Evolutionary conservation across 176 grass and related monocot genomes (phyloP).

Genomic region (Leersia perrieri): DNA sequence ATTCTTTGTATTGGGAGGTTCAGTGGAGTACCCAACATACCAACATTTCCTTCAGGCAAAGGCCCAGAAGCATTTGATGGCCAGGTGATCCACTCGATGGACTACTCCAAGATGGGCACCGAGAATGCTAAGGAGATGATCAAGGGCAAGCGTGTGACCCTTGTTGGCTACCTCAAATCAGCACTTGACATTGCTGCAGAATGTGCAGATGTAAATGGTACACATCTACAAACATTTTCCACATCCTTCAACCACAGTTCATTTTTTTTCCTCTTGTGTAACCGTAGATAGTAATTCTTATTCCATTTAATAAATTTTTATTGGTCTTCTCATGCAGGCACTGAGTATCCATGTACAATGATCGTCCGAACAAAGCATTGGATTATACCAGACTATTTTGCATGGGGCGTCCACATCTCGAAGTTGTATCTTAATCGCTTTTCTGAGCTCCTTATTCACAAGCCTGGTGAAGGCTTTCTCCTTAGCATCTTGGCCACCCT

Average conservation of each 20-base stretch:
- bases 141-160: conserved; percentile 45
- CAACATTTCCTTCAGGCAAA: conserved; percentile 36
- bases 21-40: conserved; percentile 54
- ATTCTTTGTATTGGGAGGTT: conserved; percentile 59
- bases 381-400: conserved; percentile 37
- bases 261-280: neutral
- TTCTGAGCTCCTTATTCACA: conserved; percentile 40
- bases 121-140: conserved; percentile 35
- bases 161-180: conserved; percentile 56
- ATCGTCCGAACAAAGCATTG: conserved; percentile 43
- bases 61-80: conserved; percentile 56
- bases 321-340: neutral
- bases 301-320: neutral
- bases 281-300: neutral
- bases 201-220: conserved; percentile 49
- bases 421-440: conserved; percentile 37
- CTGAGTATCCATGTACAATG: conserved; percentile 40
- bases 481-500: conserved; percentile 26
- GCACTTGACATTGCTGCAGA: conserved; percentile 55
- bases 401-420: conserved; percentile 40
- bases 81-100: conserved; percentile 51
- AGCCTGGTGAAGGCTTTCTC: conserved; percentile 40
- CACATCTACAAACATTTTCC: neutral
- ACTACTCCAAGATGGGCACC: conserved; percentile 59
- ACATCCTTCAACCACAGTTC: neutral